A percentile compares a stretch with the other conserved stretches of the same genome.
Evolutionary conservation across 2,329 filamentous ascomycete genomes (phyloP).

Genomic region (Aspergillus sp.): DNA sequence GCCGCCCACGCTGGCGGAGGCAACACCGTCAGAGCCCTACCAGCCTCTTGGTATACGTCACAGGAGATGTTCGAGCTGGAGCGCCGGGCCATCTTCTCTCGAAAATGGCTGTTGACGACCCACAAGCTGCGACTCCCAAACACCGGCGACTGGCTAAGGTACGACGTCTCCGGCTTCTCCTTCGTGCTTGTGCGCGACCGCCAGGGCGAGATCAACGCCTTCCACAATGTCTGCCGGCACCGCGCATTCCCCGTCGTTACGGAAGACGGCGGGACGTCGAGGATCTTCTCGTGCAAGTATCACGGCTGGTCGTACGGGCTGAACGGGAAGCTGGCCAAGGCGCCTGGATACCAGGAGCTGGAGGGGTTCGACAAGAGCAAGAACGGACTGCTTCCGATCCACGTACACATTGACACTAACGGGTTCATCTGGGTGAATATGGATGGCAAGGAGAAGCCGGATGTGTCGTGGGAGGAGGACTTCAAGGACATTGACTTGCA

Average conservation of each 20-base stretch:
- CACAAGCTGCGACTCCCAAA: slow-evolving; percentile 50
- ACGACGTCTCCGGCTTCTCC: slow-evolving; percentile 56
- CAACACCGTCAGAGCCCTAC: slow-evolving; percentile 45
- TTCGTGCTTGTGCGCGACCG: slow-evolving; percentile 56
- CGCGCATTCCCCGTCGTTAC: slow-evolving; percentile 59
- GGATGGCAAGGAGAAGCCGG: slow-evolving; percentile 47
- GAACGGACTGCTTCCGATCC: slow-evolving; percentile 56
- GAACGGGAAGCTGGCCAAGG: slow-evolving; percentile 59
- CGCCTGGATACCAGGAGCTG: slow-evolving; percentile 57
- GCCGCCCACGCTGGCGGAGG: slow-evolving; percentile 12
- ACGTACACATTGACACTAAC: slow-evolving; percentile 53
- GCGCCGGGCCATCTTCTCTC: slow-evolving; percentile 58
- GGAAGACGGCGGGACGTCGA: slow-evolving; percentile 48
- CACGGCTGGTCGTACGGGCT: slow-evolving; percentile 62
- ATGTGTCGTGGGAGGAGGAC: slow-evolving; percentile 54
- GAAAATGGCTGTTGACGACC: slow-evolving; percentile 47
- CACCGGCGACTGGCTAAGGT: slow-evolving; percentile 58
- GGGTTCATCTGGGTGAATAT: slow-evolving; percentile 63
- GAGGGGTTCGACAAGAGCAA: slow-evolving; percentile 55
- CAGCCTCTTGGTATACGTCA: slow-evolving; percentile 52
- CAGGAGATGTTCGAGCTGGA: slow-evolving; percentile 55
- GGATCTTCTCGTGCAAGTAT: slow-evolving; percentile 59
- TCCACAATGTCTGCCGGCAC: slow-evolving; percentile 63
- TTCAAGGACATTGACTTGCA: slow-evolving; percentile 52
- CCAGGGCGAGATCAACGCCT: slow-evolving; percentile 55